Evolutionary conservation across 805 yeast genomes (phyloP), one percentile per base, ranked within the genome.

Genomic region (Sungouiozyma intestinalis): DNA sequence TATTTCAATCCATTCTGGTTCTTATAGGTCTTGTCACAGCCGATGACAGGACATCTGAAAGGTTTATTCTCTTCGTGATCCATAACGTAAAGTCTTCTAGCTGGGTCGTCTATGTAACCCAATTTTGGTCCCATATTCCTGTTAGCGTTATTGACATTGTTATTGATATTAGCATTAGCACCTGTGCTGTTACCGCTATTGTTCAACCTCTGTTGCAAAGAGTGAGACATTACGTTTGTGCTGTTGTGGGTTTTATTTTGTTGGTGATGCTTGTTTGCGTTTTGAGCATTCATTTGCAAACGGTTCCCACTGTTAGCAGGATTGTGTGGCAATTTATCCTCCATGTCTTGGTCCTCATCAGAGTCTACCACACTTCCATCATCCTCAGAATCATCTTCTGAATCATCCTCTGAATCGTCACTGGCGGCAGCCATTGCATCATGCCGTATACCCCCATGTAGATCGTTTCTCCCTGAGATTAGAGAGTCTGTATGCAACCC

Each of bases 1-100:
- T 92, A 92, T 63, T 92, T 92, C 58, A 92, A 72, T 15, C 98
- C 98, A 59, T 92, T 92, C 66, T 92, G 98, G 64, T 92, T 92
- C 68, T 92, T 92, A 64, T 92, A 92, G 21, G 90, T 88, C 69
- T 92, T 92, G 54, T 88, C 97, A 65, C 98, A 92, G 6, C 98
- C 98, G 56, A 87, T 84, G 36, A 92, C 98, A 0, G 97, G 98
- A 67, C 98, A 92, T 62, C 83, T 87, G 68, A 81, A 92, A 24
- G 98, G 98, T 63, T 92, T 81, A 60, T 86, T 84, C 52, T 88
- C 96, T 45, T 85, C 88, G 48, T 79, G 81, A 64, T 88, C 97
- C 69, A 85, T 80, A 29, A 88, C 95, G 58, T 92, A 90, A 45
- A 90, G 66, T 58, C 88, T 92, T 49, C 97, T 74, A 1, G 97